These are phyloP conservation scores for Nannizziopsis barbatae DNA, from an alignment of 2,329 filamentous ascomycete genomes.

Conservation along the genomic window DNA sequence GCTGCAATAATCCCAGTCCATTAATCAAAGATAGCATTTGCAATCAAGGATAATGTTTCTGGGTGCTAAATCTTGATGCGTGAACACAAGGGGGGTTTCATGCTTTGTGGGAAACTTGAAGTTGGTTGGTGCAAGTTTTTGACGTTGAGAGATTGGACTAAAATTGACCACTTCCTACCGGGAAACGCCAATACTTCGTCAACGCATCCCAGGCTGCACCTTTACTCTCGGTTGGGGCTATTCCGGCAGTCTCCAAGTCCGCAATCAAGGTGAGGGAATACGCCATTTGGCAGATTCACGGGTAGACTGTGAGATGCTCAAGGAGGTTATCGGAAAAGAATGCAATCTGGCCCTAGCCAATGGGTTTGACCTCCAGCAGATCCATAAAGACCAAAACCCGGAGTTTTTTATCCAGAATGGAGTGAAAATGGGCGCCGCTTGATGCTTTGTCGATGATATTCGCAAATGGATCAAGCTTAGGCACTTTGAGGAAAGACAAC, in stretches of 20 bases:
- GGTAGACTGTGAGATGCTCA: constrained; percentile 15
- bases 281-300: too few species aligned
- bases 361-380: constrained; percentile 21
- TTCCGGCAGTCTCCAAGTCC: too few species aligned
- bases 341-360: constrained; percentile 20
- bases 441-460: constrained; percentile 25
- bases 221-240: too few species aligned
- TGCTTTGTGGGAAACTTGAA: constrained; percentile 16
- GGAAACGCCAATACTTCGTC: too few species aligned
- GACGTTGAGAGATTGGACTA: background rate
- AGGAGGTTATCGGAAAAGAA: constrained; percentile 19
- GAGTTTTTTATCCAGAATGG: constrained; percentile 24
- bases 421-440: constrained; percentile 23
- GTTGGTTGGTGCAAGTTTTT: constrained; percentile 11
- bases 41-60: constrained; percentile 24
- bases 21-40: constrained; percentile 11
- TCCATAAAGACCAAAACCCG: constrained; percentile 23
- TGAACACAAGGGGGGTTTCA: constrained; percentile 19
- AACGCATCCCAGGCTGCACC: too few species aligned
- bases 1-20: constrained; percentile 14
- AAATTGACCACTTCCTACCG: too few species aligned
- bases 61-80: constrained; percentile 26
- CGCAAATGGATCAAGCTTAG: constrained; percentile 16
- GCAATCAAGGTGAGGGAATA: too few species aligned
- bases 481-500: too few species aligned